Evolutionary conservation across 441 rosid genomes (phyloP).

Genomic region (Pelargonium cotyledonis): DNA sequence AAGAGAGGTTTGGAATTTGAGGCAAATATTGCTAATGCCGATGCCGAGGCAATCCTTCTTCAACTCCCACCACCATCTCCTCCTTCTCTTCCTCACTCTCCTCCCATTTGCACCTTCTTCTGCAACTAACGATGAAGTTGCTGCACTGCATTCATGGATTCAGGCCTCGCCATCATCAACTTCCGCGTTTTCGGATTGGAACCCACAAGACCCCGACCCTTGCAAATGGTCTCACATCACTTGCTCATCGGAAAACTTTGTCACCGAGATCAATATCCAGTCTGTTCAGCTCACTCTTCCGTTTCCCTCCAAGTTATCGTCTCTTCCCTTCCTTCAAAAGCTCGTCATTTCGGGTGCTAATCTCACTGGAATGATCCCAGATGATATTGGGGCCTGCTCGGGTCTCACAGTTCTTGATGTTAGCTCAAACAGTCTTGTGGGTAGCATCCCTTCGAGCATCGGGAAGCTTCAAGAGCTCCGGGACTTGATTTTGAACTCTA

Average conservation of each 20-base stretch:
- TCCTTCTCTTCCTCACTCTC: constrained; percentile 28
- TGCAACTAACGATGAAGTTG: constrained; percentile 42
- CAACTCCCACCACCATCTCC: constrained; percentile 24
- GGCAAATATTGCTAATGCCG: constrained; percentile 38
- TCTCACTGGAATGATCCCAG: constrained; percentile 49
- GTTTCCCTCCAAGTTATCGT: constrained; percentile 48
- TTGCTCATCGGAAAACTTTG: constrained; percentile 38
- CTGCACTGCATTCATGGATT: constrained; percentile 48
- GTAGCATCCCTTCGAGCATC: constrained; percentile 44
- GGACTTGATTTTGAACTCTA: constrained; percentile 65
- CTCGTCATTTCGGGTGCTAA: constrained; percentile 48
- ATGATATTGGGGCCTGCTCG: constrained; percentile 38
- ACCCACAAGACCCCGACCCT: constrained; percentile 49
- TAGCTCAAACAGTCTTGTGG: constrained; percentile 56
- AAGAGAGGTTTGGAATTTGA: constrained; percentile 55
- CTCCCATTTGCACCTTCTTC: constrained; percentile 22
- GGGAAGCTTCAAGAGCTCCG: constrained; percentile 48
- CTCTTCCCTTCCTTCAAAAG: constrained; percentile 40
- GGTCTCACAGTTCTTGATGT: constrained; percentile 39
- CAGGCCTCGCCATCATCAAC: constrained; percentile 36
- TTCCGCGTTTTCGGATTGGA: constrained; percentile 42
- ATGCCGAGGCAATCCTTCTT: constrained; percentile 49
- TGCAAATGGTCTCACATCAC: constrained; percentile 57
- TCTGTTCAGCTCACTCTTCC: constrained; percentile 44
- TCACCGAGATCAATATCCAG: constrained; percentile 49